These are phyloP conservation scores for Wallacemonas sp. DNA, from an alignment of 208 protist species.

Conservation along the genomic window DNA sequence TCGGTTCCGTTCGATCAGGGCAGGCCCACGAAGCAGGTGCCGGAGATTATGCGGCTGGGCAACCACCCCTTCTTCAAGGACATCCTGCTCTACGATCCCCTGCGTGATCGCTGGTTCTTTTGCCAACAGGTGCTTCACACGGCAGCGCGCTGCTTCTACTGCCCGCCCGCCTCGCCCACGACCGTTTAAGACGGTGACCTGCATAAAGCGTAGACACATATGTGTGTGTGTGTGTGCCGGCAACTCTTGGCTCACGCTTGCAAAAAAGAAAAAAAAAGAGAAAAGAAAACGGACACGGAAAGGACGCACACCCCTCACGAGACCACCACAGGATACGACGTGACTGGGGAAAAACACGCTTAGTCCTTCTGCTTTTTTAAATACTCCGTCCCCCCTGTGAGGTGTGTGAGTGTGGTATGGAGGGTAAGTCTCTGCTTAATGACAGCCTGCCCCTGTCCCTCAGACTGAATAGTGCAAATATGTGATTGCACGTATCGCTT, in stretches of 20 bases:
- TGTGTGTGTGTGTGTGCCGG: no score
- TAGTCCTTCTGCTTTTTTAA: no score
- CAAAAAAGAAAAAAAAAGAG: background rate
- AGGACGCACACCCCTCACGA: background rate
- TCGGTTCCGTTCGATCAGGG: conserved; percentile 52
- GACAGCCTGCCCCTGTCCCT: no score
- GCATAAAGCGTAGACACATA: no score
- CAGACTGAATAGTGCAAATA: no score
- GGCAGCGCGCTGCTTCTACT: conserved; percentile 61
- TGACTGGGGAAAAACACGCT: no score
- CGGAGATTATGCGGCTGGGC: conserved; percentile 47
- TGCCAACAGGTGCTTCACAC: conserved; percentile 79
- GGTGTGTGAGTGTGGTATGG: no score
- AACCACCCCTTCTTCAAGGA: conserved; percentile 49
- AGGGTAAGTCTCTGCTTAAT: no score
- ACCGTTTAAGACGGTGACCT: no score
- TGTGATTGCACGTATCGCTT: no score
- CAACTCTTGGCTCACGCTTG: background rate
- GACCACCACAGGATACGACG: no score
- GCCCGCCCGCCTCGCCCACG: background rate
- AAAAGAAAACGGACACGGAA: background rate
- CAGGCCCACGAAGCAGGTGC: conserved; percentile 36
- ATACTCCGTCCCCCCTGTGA: no score
- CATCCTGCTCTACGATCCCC: conserved; percentile 80
- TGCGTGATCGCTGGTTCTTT: conserved; percentile 80